Conservation (phyloP, 2,329 filamentous ascomycete species). For the Aspergillus japonicus region DNA sequence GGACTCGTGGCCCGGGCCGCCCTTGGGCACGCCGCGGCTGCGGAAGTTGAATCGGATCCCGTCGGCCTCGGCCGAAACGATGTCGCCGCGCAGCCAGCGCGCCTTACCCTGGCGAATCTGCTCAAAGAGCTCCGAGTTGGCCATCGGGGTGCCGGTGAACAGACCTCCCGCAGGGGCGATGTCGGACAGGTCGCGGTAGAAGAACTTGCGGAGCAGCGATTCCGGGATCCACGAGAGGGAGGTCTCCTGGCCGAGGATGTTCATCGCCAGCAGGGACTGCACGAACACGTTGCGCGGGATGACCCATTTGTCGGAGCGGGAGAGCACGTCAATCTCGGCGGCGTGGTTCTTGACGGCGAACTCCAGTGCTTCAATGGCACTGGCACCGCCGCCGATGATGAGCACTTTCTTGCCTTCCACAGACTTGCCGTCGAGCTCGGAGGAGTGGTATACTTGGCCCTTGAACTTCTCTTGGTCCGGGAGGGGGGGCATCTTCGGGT, state of each 20-base stretch:
- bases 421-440: constrained; percentile 68
- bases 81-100: constrained; percentile 79
- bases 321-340: constrained; percentile 67
- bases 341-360: constrained; percentile 69
- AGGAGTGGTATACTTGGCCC: constrained; percentile 73
- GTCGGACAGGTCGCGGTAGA: constrained; percentile 77
- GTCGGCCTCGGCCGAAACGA: constrained; percentile 61
- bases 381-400: constrained; percentile 73
- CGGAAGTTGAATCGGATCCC: constrained; percentile 72
- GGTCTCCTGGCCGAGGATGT: constrained; percentile 77
- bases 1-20: constrained; percentile 68
- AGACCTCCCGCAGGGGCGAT: constrained; percentile 69
- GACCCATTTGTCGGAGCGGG: constrained; percentile 82
- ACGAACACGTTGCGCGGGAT: constrained; percentile 77
- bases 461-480: constrained; percentile 70
- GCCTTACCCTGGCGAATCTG: constrained; percentile 70
- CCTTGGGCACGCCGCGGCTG: constrained; percentile 68
- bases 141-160: constrained; percentile 85
- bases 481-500: constrained; percentile 70
- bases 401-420: constrained; percentile 73
- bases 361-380: constrained; percentile 78
- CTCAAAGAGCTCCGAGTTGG: constrained; percentile 77
- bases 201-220: constrained; percentile 69
- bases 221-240: constrained; percentile 76
- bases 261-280: constrained; percentile 70